Percentiles rank a stretch among this genome's conserved stretches.
Conservation (phyloP, 164 flowering plant genomes). For the Tetracentron sinense region DNA sequence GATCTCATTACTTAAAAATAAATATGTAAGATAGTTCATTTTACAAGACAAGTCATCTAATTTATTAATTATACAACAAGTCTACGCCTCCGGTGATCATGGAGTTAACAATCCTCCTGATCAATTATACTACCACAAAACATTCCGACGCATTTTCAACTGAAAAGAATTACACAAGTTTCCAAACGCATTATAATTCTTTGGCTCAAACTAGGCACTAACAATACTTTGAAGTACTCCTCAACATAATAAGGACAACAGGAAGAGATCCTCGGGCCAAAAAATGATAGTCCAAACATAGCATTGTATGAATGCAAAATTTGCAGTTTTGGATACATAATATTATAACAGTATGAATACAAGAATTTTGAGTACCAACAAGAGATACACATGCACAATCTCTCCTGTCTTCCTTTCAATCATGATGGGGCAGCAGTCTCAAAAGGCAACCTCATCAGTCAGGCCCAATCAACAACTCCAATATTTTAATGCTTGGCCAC, state of each 20-base stretch:
- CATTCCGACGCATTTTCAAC: background rate
- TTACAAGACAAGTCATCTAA: too few relatives aligned
- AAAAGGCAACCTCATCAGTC: background rate
- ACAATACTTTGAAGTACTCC: too few relatives aligned
- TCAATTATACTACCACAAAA: conserved; percentile 17
- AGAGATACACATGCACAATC: too few relatives aligned
- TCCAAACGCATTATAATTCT: background rate
- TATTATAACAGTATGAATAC: background rate
- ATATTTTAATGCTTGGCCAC: too few relatives aligned
- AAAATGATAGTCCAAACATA: too few relatives aligned
- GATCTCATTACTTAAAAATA: too few relatives aligned
- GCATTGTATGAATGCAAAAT: too few relatives aligned
- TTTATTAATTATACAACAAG: background rate
- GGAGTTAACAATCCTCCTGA: conserved; percentile 22
- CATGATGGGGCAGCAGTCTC: too few relatives aligned
- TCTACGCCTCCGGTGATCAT: conserved; percentile 18
- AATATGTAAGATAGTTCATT: too few relatives aligned
- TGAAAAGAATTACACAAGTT: background rate
- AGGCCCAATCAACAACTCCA: background rate
- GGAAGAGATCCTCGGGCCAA: background rate
- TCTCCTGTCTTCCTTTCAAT: background rate
- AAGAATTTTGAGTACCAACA: background rate
- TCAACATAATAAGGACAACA: background rate
- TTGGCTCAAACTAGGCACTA: too few relatives aligned
- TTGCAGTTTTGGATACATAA: too few relatives aligned